Base-by-base conservation (phyloP, 805 yeast genomes). In the Candida nemodendra region DNA sequence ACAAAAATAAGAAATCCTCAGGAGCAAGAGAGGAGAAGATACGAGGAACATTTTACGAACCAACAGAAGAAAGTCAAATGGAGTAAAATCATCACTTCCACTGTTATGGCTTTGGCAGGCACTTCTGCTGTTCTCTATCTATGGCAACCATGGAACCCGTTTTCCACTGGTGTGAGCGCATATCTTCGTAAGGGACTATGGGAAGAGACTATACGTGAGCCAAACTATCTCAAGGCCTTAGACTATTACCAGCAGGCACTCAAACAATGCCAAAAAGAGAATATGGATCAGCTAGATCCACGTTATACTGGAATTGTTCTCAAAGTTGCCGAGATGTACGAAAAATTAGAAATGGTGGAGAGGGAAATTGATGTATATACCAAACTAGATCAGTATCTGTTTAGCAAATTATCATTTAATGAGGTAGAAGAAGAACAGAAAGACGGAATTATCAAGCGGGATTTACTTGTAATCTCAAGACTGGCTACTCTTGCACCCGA, bases 281-380 rank as follows among this genome's bases (percentile, higher is more conserved):
- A 69, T 0, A 57, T 87, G 64, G 74, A 77, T 44, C 73, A 72
- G 9, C 50, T 84, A 22, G 69, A 78, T 39, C 93, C 87, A 53
- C 91, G 85, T 53, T 90, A 85, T 59, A 90, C 97, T 0, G 96
- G 97, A 0, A 77, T 91, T 36, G 95, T 90, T 54, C 68, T 91
- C 58, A 87, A 90, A 53, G 34, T 42, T n/a, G 95, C 84, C 11
- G 95, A 88, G 53, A 79, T 86, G 81, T 84, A 78, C 56, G 95
- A 87, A 53, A 69, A 81, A 27, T 60, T 88, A 49, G 72, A 69
- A 15, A 71, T 75, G 78, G 47, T 54, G 22, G 76, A 76, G 11
- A 84, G 82, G 36, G 95, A 95, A 0, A 69, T 76, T 25, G 68
- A 71, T 45, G 62, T 86, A 7, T 89, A 61, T 29, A 31, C 41